phyloP scores from a whole-genome alignment of 2,329 filamentous ascomycete species.

The Sphaerostilbella broomeana region DNA sequence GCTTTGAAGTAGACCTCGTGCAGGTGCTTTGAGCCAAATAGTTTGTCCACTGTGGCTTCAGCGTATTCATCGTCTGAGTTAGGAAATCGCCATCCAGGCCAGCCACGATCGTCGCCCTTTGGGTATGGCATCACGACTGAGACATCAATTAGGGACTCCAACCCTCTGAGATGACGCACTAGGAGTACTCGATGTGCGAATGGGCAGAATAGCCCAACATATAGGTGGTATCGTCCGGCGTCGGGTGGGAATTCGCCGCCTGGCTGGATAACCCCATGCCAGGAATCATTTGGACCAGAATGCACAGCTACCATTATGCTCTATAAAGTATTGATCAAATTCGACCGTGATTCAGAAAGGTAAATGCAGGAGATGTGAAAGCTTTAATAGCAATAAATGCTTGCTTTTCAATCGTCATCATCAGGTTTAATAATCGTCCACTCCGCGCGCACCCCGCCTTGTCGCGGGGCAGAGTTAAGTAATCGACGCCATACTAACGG shows the following conservation, averaged over 20 bases:
- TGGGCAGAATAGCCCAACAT: constrained; percentile 54
- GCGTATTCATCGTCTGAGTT: constrained; percentile 45
- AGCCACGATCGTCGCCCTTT: constrained; percentile 56
- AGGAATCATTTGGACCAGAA: constrained; percentile 18
- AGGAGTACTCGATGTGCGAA: constrained; percentile 68
- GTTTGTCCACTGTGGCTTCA: constrained; percentile 53
- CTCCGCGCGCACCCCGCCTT: too few relatives aligned
- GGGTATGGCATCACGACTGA: constrained; percentile 60
- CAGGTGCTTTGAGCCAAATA: constrained; percentile 60
- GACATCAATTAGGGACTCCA: constrained; percentile 61
- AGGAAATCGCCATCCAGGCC: constrained; percentile 58
- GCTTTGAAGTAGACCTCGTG: constrained; percentile 64
- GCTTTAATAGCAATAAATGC: too few relatives aligned
- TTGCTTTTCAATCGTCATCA: too few relatives aligned
- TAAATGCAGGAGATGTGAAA: too few relatives aligned
- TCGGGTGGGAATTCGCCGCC: constrained; percentile 45
- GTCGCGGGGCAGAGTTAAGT: too few relatives aligned
- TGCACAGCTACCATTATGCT: constrained; percentile 17
- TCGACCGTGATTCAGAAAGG: too few relatives aligned
- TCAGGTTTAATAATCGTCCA: too few relatives aligned
- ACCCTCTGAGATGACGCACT: constrained; percentile 63
- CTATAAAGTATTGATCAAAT: too few relatives aligned
- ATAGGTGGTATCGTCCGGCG: constrained; percentile 53
- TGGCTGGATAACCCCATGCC: constrained; percentile 19
- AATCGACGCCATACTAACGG: too few relatives aligned